phyloP scores from a whole-genome alignment of 2,329 filamentous ascomycete genomes.

The Aspergillus sp. region DNA sequence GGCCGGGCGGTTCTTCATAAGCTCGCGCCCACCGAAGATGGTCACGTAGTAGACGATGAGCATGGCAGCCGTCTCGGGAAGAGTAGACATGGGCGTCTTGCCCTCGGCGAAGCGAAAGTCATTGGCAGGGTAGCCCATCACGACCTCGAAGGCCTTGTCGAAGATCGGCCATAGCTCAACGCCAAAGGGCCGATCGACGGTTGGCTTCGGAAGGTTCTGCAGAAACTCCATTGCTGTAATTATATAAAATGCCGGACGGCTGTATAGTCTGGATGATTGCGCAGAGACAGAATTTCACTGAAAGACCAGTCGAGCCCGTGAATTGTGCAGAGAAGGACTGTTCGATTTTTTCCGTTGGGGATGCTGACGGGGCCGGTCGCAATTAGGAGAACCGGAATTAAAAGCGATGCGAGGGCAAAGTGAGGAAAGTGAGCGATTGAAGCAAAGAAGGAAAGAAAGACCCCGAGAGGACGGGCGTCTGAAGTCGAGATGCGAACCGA shows the following conservation, averaged over 20 bases:
- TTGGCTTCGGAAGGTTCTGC: slow-evolving; percentile 63
- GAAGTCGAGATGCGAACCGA: slow-evolving; percentile 9
- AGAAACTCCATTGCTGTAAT: slow-evolving; percentile 50
- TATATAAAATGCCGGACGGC: neutral
- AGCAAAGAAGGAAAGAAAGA: slow-evolving; percentile 29
- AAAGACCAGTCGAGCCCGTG: neutral
- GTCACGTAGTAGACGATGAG: slow-evolving; percentile 87
- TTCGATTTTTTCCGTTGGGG: slow-evolving; percentile 10
- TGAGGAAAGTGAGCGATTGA: slow-evolving; percentile 54
- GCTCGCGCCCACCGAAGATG: slow-evolving; percentile 87
- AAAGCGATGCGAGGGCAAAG: slow-evolving; percentile 13
- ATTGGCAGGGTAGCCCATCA: slow-evolving; percentile 78
- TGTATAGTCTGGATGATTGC: neutral
- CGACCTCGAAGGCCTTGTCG: slow-evolving; percentile 75
- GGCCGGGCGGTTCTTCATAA: slow-evolving; percentile 83
- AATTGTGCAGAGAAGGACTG: neutral
- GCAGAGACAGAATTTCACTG: slow-evolving; percentile 11
- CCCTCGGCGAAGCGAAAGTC: slow-evolving; percentile 83
- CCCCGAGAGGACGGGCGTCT: slow-evolving; percentile 13
- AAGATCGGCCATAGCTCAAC: slow-evolving; percentile 92
- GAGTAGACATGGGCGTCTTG: slow-evolving; percentile 83
- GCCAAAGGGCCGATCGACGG: slow-evolving; percentile 89
- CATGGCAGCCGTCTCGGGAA: slow-evolving; percentile 77
- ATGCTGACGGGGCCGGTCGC: slow-evolving; percentile 2
- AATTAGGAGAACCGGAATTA: slow-evolving; percentile 16